Evolutionary conservation across 305 asterid species (phyloP).

Genomic region (Petunia hybrid): DNA sequence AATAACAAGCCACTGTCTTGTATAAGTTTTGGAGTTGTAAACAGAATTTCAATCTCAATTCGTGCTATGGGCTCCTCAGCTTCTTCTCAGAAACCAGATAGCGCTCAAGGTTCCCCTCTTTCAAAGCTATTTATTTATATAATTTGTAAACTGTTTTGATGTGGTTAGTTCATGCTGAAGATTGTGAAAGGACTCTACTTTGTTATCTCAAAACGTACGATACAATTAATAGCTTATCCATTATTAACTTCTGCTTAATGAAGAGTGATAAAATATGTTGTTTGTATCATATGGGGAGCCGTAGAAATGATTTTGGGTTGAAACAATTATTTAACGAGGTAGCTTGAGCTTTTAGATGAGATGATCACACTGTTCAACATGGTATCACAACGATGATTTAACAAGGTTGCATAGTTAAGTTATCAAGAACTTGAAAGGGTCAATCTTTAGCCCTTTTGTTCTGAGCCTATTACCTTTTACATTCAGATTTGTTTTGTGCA

Average conservation of each 20-base stretch:
- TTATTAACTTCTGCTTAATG: neutral
- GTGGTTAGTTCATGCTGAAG: neutral
- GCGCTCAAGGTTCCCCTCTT: slow-evolving; percentile 56
- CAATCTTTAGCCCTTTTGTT: neutral
- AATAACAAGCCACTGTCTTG: slow-evolving; percentile 32
- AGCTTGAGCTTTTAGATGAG: too few species aligned
- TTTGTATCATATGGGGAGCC: neutral
- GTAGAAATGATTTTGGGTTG: neutral
- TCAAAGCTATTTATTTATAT: neutral
- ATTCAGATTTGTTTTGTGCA: neutral
- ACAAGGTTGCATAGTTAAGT: neutral
- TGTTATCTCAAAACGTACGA: neutral
- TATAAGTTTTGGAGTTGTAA: slow-evolving; percentile 36
- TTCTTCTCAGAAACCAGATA: slow-evolving; percentile 71
- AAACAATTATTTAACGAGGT: neutral
- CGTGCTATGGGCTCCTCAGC: slow-evolving; percentile 86
- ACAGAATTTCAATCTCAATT: slow-evolving; percentile 39
- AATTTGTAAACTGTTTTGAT: neutral
- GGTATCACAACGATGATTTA: neutral
- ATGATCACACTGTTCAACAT: too few species aligned
- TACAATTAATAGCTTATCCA: neutral
- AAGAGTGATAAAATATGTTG: neutral
- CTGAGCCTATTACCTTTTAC: neutral
- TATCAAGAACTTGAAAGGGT: neutral
- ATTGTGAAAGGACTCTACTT: neutral